A percentile compares a stretch with the other conserved stretches of the same genome.
Evolutionary conservation across 257 asterid genomes (phyloP).

Genomic region (Nicotiana otophora): DNA sequence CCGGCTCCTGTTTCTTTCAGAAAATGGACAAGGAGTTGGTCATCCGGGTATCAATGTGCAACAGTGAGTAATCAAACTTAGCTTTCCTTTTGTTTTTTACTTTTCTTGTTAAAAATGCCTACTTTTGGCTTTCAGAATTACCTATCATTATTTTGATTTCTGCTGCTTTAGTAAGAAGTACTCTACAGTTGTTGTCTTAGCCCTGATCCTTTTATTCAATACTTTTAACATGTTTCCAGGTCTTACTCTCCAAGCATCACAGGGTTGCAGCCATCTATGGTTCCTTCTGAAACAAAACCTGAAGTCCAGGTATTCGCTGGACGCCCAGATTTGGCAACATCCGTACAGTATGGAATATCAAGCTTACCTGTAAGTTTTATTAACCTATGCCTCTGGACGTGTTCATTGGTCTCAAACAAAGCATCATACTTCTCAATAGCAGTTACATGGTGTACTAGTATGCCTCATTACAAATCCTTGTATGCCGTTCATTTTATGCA

Average conservation of each 20-base stretch:
- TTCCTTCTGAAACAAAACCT: constrained; percentile 16
- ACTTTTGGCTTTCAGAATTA: background rate
- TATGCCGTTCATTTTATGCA: background rate
- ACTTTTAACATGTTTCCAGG: constrained; percentile 10
- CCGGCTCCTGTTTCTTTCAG: background rate
- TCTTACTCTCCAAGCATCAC: constrained; percentile 4
- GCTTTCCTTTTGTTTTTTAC: background rate
- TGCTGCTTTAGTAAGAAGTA: background rate
- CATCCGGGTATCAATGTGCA: background rate
- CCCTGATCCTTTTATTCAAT: background rate
- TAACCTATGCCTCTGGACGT: background rate
- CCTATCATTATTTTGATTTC: background rate
- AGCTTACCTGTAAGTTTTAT: constrained; percentile 27
- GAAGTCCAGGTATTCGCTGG: constrained; percentile 7
- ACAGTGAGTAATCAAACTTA: constrained; percentile 14
- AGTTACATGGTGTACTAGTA: background rate
- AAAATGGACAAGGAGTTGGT: constrained; percentile 4
- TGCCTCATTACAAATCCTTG: background rate
- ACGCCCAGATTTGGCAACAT: background rate
- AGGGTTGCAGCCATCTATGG: background rate
- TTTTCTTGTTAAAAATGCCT: background rate
- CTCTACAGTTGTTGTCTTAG: background rate
- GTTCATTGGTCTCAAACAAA: background rate
- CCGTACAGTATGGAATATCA: constrained; percentile 31
- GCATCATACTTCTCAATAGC: background rate